Conservation (phyloP, 2,329 filamentous ascomycete genomes). For the Talaromyces sp. region DNA sequence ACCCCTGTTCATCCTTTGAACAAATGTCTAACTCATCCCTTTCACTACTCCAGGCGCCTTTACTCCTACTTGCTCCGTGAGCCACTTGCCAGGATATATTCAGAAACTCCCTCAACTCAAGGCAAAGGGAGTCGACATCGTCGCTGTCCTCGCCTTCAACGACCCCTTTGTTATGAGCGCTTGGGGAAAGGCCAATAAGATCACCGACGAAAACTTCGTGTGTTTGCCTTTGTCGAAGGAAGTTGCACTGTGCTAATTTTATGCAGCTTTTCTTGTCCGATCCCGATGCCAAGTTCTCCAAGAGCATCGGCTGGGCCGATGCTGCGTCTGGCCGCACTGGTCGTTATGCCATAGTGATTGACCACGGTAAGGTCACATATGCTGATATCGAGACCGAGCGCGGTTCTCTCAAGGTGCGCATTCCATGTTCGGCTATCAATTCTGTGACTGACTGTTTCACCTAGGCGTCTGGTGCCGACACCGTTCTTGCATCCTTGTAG, state of each 20-base stretch:
- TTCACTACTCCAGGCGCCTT: conserved; percentile 59
- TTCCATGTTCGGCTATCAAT: not conserved
- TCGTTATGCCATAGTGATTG: conserved; percentile 75
- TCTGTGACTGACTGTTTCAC: not conserved
- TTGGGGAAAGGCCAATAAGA: conserved; percentile 82
- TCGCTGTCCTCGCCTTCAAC: conserved; percentile 79
- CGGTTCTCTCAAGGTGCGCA: conserved; percentile 38
- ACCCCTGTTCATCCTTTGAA: not conserved
- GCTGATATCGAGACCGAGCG: conserved; percentile 65
- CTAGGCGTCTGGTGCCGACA: conserved; percentile 39
- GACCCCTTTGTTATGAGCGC: conserved; percentile 84
- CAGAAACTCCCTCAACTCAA: conserved; percentile 66
- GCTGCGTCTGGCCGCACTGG: conserved; percentile 65
- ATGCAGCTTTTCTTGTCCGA: conserved; percentile 72
- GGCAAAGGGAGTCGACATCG: conserved; percentile 75
- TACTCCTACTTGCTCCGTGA: conserved; percentile 79
- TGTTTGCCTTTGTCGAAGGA: not conserved
- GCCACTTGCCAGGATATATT: conserved; percentile 78
- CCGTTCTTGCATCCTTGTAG: conserved; percentile 40
- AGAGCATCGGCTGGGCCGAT: conserved; percentile 71
- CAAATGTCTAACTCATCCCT: not conserved
- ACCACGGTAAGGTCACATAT: conserved; percentile 79
- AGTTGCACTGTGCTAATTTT: conserved; percentile 17
- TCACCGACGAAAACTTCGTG: conserved; percentile 68
- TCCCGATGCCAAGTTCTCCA: conserved; percentile 67